Evolutionary conservation across 352 stramenopile species (phyloP).

Genomic region (Pelagophyceae sp.): DNA sequence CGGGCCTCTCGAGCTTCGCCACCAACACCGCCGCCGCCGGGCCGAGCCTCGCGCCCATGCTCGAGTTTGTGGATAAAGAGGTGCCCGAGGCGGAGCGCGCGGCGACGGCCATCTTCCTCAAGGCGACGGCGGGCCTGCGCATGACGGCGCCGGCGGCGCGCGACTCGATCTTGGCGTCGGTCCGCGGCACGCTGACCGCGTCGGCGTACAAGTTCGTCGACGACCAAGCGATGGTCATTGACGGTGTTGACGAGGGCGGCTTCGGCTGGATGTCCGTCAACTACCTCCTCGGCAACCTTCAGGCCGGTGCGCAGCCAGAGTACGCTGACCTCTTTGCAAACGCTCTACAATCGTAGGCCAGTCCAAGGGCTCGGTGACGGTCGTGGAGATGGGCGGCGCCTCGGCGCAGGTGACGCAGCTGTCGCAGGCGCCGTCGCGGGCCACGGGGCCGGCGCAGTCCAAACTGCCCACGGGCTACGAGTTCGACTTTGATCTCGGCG

Average conservation of each 20-base stretch:
- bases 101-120: constrained; percentile 25
- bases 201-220: constrained; percentile 9
- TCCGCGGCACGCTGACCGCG: constrained; percentile 17
- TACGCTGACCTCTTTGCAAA: too few relatives aligned
- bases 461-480: neutral
- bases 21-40: constrained; percentile 21
- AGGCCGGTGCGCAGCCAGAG: neutral
- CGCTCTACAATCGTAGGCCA: too few relatives aligned
- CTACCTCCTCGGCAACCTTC: constrained; percentile 28
- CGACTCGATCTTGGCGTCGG: constrained; percentile 20
- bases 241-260: constrained; percentile 27
- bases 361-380: too few relatives aligned
- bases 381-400: constrained; percentile 32
- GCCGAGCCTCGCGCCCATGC: constrained; percentile 10
- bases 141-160: constrained; percentile 6
- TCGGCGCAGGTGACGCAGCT: constrained; percentile 23
- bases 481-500: constrained; percentile 3
- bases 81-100: constrained; percentile 22
- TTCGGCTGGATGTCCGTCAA: constrained; percentile 32
- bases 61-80: constrained; percentile 27
- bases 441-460: neutral
- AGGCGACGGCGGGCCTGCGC: constrained; percentile 29
- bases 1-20: constrained; percentile 25
- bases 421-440: constrained; percentile 23
- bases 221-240: constrained; percentile 15